These are phyloP conservation scores for Linnemannia schmuckeri DNA, from an alignment of 192 early-diverging fungal species.

Conservation along the genomic window DNA sequence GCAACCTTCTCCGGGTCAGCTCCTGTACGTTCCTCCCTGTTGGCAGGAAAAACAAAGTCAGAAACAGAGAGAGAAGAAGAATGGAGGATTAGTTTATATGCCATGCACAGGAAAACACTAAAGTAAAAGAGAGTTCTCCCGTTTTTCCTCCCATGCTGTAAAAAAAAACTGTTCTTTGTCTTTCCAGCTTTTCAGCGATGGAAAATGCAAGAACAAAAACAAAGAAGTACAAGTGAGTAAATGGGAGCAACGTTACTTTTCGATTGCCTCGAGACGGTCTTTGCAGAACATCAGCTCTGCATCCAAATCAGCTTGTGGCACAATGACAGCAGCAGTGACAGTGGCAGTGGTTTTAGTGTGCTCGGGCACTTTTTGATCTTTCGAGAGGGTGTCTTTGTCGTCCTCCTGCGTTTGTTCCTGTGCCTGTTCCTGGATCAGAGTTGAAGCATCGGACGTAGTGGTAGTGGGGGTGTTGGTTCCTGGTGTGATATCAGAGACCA, in stretches of 20 bases:
- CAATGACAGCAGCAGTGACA: neutral
- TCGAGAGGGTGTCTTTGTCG: neutral
- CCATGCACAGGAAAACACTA: neutral
- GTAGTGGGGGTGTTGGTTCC: neutral
- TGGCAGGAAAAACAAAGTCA: neutral
- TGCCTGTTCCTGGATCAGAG: conserved; percentile 5
- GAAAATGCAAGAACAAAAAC: neutral
- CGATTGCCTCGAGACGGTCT: conserved; percentile 35
- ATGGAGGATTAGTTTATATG: neutral
- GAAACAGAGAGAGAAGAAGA: neutral
- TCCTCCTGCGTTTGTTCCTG: neutral
- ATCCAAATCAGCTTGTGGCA: conserved; percentile 13
- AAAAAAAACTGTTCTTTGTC: neutral
- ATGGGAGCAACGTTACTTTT: neutral
- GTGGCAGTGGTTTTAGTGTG: neutral
- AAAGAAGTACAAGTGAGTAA: neutral
- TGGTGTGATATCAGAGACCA: neutral
- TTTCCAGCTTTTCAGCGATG: neutral
- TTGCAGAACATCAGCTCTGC: conserved; percentile 31
- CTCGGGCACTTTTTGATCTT: neutral
- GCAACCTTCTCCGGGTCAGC: conserved; percentile 45
- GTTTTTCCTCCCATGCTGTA: conserved; percentile 1
- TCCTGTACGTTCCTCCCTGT: conserved; percentile 41
- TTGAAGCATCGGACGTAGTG: neutral
- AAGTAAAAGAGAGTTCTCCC: neutral